A percentile compares a stretch with the other conserved stretches of the same genome.
Conservation (phyloP, 2,329 filamentous ascomycete species). For the Ophiostoma ips region DNA sequence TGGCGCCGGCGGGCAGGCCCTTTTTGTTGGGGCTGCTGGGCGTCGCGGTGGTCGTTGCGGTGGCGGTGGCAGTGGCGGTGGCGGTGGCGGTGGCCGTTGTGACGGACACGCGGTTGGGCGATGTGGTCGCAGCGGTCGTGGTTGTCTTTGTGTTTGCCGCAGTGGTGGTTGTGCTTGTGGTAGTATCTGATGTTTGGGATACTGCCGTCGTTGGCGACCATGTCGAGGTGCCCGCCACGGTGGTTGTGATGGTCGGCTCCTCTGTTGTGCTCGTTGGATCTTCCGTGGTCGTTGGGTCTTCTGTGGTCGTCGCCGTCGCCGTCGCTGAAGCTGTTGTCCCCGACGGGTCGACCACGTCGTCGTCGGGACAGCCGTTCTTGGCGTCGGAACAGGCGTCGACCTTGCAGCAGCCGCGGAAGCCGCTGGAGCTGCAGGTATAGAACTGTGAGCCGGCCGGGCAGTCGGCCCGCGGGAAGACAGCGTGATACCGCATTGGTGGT, state of each 20-base stretch:
- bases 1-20: constrained; percentile 19
- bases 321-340: background rate
- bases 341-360: background rate
- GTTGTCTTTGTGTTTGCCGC: constrained; percentile 1
- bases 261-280: background rate
- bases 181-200: background rate
- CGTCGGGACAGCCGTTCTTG: constrained; percentile 18
- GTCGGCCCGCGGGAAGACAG: background rate
- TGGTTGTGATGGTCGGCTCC: background rate
- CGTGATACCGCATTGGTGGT: constrained; percentile 9
- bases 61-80: too few relatives aligned
- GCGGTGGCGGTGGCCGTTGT: constrained; percentile 3
- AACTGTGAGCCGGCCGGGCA: constrained; percentile 22
- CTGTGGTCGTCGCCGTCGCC: background rate
- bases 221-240: background rate
- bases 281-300: background rate
- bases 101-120: background rate
- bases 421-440: constrained; percentile 25
- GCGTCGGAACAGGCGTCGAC: constrained; percentile 26
- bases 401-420: constrained; percentile 32
- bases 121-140: background rate
- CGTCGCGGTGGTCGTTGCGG: background rate
- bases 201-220: constrained; percentile 15
- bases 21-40: background rate
- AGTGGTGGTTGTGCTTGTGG: background rate